These are phyloP conservation scores for Xylaria sp. DNA, from an alignment of 2,329 filamentous ascomycete genomes.

Conservation along the genomic window DNA sequence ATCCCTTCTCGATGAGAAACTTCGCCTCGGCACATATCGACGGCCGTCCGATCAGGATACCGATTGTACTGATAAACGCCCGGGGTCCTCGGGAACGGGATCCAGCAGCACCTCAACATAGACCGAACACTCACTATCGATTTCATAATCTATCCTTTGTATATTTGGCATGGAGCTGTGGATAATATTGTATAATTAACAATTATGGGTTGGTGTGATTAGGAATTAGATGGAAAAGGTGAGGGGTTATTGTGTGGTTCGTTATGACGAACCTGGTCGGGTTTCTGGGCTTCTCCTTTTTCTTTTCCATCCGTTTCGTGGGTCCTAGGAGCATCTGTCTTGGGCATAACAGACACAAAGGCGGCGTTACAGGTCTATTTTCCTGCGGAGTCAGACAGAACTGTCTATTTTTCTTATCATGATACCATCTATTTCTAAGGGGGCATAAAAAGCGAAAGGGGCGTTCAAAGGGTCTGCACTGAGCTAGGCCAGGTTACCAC, in stretches of 20 bases:
- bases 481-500: slow-evolving; percentile 11
- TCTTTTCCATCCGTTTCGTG: slow-evolving; percentile 2
- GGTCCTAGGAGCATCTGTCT: slow-evolving; percentile 28
- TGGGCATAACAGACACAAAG: slow-evolving; percentile 28
- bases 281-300: slow-evolving; percentile 22
- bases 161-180: slow-evolving; percentile 32
- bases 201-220: slow-evolving; percentile 9
- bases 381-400: slow-evolving; percentile 16
- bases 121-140: slow-evolving; percentile 38
- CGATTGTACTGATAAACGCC: slow-evolving; percentile 35
- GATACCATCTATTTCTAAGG: slow-evolving; percentile 28
- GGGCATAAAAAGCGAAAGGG: slow-evolving; percentile 11
- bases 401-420: slow-evolving; percentile 16
- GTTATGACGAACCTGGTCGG: slow-evolving; percentile 3
- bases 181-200: slow-evolving; percentile 28
- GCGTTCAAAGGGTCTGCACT: slow-evolving; percentile 19
- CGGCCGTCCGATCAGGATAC: slow-evolving; percentile 34
- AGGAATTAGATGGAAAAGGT: slow-evolving; percentile 18
- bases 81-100: slow-evolving; percentile 39
- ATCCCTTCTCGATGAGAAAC: slow-evolving; percentile 77
- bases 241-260: slow-evolving; percentile 14
- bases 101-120: slow-evolving; percentile 42
- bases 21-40: slow-evolving; percentile 56
- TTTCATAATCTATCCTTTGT: slow-evolving; percentile 40
- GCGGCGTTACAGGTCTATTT: slow-evolving; percentile 33